Evolutionary conservation across 768 basidiomycete genomes (phyloP), one percentile per base, ranked within the genome.

Genomic region (Suillus luteus): DNA sequence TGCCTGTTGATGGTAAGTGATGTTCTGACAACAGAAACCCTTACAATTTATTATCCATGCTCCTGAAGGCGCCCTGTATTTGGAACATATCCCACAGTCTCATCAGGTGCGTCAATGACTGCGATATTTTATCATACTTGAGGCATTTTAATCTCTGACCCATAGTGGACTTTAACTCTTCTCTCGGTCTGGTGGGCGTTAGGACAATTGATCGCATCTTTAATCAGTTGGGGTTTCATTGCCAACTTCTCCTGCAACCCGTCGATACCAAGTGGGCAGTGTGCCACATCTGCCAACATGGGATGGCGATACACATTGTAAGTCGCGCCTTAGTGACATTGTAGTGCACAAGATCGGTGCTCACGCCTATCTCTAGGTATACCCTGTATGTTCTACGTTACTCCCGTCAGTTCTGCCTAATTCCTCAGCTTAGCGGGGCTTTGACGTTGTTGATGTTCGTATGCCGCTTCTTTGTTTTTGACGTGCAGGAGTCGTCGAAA

Each of bases 241-340:
- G 80, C 79, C 31, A 83, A 82, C 64, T 86, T 81, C 67, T 84
- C 85, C 5, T 87, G 86, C 68, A 67, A 73, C 35, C 64, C 76
- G 19, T 66, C 66, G 48, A 64, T 66, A 64, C 62, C 63, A 5
- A 69, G 67, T 38, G 75, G 80, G 44, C 73, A 83, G 66, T 88
- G 86, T 66, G 69, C 76, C 2, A 80, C 79, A 63, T 75, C 73
- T 0, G 73, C 79, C 65, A 88, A 87, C 66, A 85, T 83, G 80
- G 86, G 86, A 12, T 88, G 86, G 86, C 76, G 86, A 71, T 86
- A 86, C 69, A 79, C 80, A 24, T 72, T 83, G 79, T 84, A 72
- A 2, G 70, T 67, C 12, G 22, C 37, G 3, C 14, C n/a, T 38
- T 55, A 38, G 35, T 27, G 24, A 27, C 37, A 17, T 38, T 38